Conservation (phyloP, 768 basidiomycete genomes). For the Calvatia gigantea region DNA sequence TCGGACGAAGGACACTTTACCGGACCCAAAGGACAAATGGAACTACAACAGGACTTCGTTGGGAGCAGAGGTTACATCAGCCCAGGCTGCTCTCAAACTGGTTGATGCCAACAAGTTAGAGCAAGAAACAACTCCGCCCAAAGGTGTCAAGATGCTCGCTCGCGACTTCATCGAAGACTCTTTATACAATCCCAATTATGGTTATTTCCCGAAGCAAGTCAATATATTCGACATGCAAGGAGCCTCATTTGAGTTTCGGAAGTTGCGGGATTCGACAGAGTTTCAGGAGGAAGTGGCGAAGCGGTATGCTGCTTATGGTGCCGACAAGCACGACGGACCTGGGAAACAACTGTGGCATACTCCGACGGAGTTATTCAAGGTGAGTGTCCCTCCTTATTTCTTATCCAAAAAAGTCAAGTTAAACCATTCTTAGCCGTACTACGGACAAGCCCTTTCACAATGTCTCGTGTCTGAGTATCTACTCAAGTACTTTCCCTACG, state of each 20-base stretch:
- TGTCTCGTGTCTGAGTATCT: constrained; percentile 92
- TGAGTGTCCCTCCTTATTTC: constrained; percentile 29
- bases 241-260: constrained; percentile 61
- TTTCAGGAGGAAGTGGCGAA: constrained; percentile 82
- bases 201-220: constrained; percentile 93
- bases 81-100: constrained; percentile 39
- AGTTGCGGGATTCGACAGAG: constrained; percentile 62
- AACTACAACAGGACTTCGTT: constrained; percentile 75
- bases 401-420: not conserved
- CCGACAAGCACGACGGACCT: constrained; percentile 57
- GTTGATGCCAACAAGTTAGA: constrained; percentile 75
- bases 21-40: constrained; percentile 55
- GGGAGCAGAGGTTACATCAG: constrained; percentile 42
- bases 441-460: constrained; percentile 85
- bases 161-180: constrained; percentile 97
- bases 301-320: constrained; percentile 71
- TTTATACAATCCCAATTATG: constrained; percentile 95
- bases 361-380: constrained; percentile 96
- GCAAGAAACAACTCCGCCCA: constrained; percentile 55
- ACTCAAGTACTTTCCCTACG: constrained; percentile 92
- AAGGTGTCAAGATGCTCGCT: constrained; percentile 86
- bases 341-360: constrained; percentile 98
- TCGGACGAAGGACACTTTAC: constrained; percentile 8
- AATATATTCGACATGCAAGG: constrained; percentile 77
- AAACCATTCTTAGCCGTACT: constrained; percentile 72